Evolutionary conservation across 352 stramenopile species (phyloP), one percentile per base, ranked within the genome.

Genomic region (Globisporangium okanoganense): DNA sequence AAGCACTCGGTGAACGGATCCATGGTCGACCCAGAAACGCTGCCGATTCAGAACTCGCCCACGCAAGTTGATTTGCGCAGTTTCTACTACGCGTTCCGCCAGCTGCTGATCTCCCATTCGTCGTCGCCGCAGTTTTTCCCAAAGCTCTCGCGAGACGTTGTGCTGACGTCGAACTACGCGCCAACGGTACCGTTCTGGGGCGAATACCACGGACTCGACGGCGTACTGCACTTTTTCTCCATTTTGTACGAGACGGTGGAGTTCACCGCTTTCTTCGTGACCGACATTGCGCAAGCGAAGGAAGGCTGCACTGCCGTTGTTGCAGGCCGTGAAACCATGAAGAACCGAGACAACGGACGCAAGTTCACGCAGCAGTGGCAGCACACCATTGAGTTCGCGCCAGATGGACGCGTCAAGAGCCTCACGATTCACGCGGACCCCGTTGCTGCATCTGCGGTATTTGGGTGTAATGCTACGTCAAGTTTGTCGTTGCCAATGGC

Each of bases 341-440:
- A 92, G 64, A 96, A 94, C 65, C 74, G 85, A 58, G 80, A 92
- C 65, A 96, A 94, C 52, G 80, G 81, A 31, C 83, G 87, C 61
- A 94, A 91, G 62, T 96, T 96, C 55, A 94, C 85, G 56, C 87
- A 96, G 71, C 85, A 94, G 52, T 96, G 87, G 87, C 83, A 94
- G 57, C 87, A 96, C 71, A 94, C 85, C 56, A 93, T 96, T 64
- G 83, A 94, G 58, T 96, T 96, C 56, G 83, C 85, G 3, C 82
- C 85, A 6, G 84, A 94, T 59, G 87, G 87, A 52, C 81, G 85
- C 40, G 84, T 96, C 55, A 94, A 94, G 67, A 93, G 82, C 71
- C 65, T 95, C n/a, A 91, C 80, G 2, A 94, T 95, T 62, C 71
- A 77, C 12, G 87, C 87, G 9, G 87, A 95, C 52, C 87, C 87